These are phyloP conservation scores for Chalciporus sphaerocephalus DNA, from an alignment of 768 basidiomycete genomes.

Conservation along the genomic window DNA sequence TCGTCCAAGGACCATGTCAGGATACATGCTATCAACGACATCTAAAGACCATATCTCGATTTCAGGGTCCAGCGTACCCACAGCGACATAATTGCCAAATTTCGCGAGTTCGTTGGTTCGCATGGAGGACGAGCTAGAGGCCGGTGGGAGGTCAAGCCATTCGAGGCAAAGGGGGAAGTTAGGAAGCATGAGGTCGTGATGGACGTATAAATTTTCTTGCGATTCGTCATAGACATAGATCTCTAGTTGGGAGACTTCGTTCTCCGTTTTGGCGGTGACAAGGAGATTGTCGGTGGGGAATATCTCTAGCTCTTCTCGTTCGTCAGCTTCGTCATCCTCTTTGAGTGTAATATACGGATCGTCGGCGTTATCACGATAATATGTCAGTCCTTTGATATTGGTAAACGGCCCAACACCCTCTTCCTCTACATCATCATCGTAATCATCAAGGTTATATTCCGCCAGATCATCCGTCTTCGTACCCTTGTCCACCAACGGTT, in stretches of 20 bases:
- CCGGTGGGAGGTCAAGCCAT: constrained; percentile 95
- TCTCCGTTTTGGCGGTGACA: constrained; percentile 90
- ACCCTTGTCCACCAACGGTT: constrained; percentile 26
- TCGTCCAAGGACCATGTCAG: constrained; percentile 84
- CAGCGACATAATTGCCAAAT: constrained; percentile 89
- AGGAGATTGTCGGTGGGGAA: constrained; percentile 89
- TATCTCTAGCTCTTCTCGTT: constrained; percentile 86
- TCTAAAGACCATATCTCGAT: constrained; percentile 99
- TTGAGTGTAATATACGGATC: constrained; percentile 97
- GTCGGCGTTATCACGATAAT: constrained; percentile 86
- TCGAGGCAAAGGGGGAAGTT: constrained; percentile 98
- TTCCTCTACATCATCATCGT: constrained; percentile 70
- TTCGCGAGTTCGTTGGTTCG: constrained; percentile 29
- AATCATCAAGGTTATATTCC: constrained; percentile 86
- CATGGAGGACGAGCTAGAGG: constrained; percentile 41
- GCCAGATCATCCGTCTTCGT: constrained; percentile 62
- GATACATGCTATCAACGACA: constrained; percentile 90
- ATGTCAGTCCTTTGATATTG: constrained; percentile 91
- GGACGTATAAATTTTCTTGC: constrained; percentile 88
- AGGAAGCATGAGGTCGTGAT: constrained; percentile 97
- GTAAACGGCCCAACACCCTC: constrained; percentile 74
- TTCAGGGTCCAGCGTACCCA: constrained; percentile 94
- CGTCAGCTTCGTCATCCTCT: constrained; percentile 78
- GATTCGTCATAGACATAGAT: constrained; percentile 94
- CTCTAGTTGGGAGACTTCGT: constrained; percentile 94